Evolutionary conservation across 305 asterid species (phyloP), one percentile per base, ranked within the genome.

Genomic region (Solanum hybrid): DNA sequence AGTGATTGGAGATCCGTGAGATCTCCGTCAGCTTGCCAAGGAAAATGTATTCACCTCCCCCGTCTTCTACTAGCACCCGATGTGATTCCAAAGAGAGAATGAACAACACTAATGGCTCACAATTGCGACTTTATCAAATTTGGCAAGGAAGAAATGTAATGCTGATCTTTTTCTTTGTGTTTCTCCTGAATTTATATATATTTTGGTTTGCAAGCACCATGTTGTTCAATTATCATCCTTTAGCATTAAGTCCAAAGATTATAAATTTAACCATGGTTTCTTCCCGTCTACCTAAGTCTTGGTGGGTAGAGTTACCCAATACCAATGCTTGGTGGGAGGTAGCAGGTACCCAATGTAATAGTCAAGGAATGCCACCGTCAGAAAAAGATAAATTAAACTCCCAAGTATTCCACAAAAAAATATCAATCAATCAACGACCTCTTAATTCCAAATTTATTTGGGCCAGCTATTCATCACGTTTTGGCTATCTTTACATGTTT

Each of bases 81-180:
- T 27, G 89, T 4, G 31, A 89, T 88, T 71, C 91, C 29, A 86
- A 91, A 87, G 42, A 35, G 79, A 78, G 80, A 37, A 51, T 78
- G 42, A 88, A 71, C 84, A 88, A 82, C 90, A 78, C 88, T 11
- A 84, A 91, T 89, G 91, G 88, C 85, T 87, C 91, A 42, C 91
- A 88, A 4, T 78, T 88, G 19, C 95, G 92, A 32, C 86, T 93
- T 5, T 92, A 92, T 90, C 95, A 93, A 91, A 87, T 89, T 40
- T 92, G 95, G 95, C 90, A 92, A 91, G 95, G 95, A 85, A 91
- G 94, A 87, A 93, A 93, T 91, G 95, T 93, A 89, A 56, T n/a
- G 93, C 42, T 4, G 45, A 22, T 56, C 12, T 45, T 72, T n/a
- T 72, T 35, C 77, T 29, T 31, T 78, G 60, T 73, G 51, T 40